Conservation (phyloP, 257 asterid genomes). For the Solanum lycopersicoides region DNA sequence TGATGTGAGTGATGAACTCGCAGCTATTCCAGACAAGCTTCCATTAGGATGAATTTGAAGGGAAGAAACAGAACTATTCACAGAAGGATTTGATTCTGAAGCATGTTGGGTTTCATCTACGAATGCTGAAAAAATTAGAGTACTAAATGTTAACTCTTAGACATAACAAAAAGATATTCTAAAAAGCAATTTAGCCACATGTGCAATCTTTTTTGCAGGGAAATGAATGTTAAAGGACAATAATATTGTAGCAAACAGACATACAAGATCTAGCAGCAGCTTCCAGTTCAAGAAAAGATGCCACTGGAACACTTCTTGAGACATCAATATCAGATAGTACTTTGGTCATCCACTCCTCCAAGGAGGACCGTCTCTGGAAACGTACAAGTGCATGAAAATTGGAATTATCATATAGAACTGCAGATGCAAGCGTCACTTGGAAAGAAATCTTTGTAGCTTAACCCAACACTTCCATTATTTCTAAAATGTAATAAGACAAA, state of each 20-base stretch:
- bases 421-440: not conserved
- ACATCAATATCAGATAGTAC: constrained; percentile 81
- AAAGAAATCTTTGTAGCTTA: not conserved
- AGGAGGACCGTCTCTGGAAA: constrained; percentile 71
- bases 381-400: not conserved
- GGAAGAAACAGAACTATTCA: constrained; percentile 31
- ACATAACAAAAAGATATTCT: not conserved
- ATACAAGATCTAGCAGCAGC: constrained; percentile 94
- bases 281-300: constrained; percentile 95
- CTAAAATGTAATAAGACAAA: not conserved
- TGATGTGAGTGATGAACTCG: constrained; percentile 61
- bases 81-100: constrained; percentile 34
- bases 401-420: not conserved
- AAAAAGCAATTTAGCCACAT: constrained; percentile 1
- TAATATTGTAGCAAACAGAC: constrained; percentile 16
- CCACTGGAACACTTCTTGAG: constrained; percentile 73
- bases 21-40: constrained; percentile 34
- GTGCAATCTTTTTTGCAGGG: not conserved
- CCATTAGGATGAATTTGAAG: constrained; percentile 38
- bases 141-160: not conserved
- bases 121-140: constrained; percentile 53
- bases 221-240: not conserved
- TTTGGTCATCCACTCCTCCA: constrained; percentile 92
- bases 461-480: not conserved
- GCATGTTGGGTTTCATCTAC: constrained; percentile 60